Conservation (phyloP, 2,329 filamentous ascomycete species). For the Sporothrix globosa region DNA sequence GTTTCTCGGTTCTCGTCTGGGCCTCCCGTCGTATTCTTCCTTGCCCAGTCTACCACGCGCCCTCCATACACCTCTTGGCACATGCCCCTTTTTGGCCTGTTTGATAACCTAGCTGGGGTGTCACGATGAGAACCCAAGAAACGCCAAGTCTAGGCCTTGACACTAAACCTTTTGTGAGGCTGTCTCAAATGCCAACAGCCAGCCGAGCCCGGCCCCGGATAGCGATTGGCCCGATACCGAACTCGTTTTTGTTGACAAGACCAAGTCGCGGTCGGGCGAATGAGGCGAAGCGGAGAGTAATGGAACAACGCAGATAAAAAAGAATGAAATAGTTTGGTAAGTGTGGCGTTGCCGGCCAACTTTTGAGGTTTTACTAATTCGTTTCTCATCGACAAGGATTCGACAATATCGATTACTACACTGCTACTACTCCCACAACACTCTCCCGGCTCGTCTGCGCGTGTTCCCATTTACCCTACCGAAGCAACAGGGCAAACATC, state of each 20-base stretch:
- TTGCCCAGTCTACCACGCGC: not conserved
- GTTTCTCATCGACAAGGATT: conserved; percentile 20
- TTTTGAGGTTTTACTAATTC: not conserved
- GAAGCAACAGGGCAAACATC: not conserved
- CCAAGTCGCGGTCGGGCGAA: not conserved
- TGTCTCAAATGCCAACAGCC: not conserved
- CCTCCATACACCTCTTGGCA: not conserved
- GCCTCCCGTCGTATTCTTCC: not conserved
- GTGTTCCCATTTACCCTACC: conserved; percentile 5
- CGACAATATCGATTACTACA: not conserved
- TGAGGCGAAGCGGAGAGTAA: conserved; percentile 9
- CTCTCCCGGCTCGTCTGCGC: not conserved
- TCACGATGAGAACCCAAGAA: too few relatives aligned
- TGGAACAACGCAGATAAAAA: not conserved
- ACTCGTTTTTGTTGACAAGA: not conserved
- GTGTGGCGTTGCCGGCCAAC: conserved; percentile 1
- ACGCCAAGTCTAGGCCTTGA: not conserved
- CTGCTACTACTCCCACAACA: not conserved
- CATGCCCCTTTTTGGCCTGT: not conserved
- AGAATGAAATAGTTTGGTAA: not conserved
- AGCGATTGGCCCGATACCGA: conserved; percentile 4
- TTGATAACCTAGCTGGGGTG: too few relatives aligned
- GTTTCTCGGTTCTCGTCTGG: not conserved
- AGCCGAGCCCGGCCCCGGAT: not conserved
- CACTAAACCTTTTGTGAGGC: not conserved